Evolutionary conservation across 78 protist genomes (phyloP).

Genomic region (Dictyostelium citrinum): DNA sequence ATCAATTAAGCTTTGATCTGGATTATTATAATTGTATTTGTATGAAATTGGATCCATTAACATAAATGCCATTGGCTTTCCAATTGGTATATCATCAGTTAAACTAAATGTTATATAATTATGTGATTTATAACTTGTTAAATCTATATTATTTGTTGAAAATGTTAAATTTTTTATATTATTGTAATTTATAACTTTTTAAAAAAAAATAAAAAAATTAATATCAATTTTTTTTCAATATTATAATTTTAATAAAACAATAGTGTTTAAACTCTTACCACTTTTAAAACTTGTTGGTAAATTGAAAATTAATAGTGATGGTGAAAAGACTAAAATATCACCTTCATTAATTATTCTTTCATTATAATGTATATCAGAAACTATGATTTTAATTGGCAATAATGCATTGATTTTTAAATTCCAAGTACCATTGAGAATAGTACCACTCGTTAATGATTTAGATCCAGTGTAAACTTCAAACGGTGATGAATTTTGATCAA

Average conservation of each 20-base stretch:
- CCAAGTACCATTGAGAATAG: background rate
- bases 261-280: background rate
- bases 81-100: background rate
- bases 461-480: background rate
- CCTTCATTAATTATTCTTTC: background rate
- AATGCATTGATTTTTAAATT: background rate
- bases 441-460: background rate
- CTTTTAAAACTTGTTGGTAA: background rate
- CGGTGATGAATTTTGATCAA: background rate
- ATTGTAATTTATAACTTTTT: background rate
- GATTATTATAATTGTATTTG: background rate
- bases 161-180: background rate
- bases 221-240: too few relatives aligned
- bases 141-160: background rate
- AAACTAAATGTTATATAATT: background rate
- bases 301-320: background rate
- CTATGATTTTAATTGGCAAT: background rate
- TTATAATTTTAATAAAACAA: too few relatives aligned
- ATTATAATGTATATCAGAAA: background rate
- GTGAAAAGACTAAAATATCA: background rate
- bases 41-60: background rate
- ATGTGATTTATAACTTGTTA: background rate
- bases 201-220: too few relatives aligned
- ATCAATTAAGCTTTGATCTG: background rate
- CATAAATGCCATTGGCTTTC: background rate